Percentiles rank a stretch among this genome's conserved stretches.
Conservation (phyloP, 2,329 filamentous ascomycete genomes). For the Emydomyces testavorans region DNA sequence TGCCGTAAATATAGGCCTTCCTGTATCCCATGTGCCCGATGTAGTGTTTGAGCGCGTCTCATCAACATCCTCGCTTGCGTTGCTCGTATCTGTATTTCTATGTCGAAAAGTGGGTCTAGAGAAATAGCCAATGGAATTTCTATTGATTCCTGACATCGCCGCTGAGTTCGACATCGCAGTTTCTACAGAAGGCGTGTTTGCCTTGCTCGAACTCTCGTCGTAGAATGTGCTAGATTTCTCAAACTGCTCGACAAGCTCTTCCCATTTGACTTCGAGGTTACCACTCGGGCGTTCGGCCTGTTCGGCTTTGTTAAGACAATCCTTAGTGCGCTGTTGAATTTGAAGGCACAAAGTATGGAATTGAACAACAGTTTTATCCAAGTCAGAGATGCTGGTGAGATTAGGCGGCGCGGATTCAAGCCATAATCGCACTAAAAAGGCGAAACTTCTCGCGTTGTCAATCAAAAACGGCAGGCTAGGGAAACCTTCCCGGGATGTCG, state of each 20-base stretch:
- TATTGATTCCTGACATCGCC: constrained; percentile 25
- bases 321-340: constrained; percentile 35
- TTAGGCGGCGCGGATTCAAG: constrained; percentile 32
- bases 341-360: constrained; percentile 37
- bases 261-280: constrained; percentile 39
- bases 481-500: constrained; percentile 77
- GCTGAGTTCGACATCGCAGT: constrained; percentile 23
- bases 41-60: constrained; percentile 37
- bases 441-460: constrained; percentile 75
- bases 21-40: constrained; percentile 35
- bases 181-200: constrained; percentile 29
- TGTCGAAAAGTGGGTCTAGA: constrained; percentile 30
- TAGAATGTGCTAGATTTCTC: constrained; percentile 34
- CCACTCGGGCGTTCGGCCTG: constrained; percentile 39
- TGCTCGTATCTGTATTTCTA: constrained; percentile 28
- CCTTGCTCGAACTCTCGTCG: constrained; percentile 31
- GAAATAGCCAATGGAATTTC: constrained; percentile 35
- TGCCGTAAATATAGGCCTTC: constrained; percentile 31
- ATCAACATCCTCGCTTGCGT: constrained; percentile 25
- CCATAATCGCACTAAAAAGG: constrained; percentile 59
- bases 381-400: constrained; percentile 30
- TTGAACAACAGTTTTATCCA: constrained; percentile 30
- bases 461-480: constrained; percentile 87
- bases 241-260: constrained; percentile 40
- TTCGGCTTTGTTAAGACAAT: constrained; percentile 38